Conservation (phyloP, 139 green algal genomes). For the Chlorella sp. region DNA sequence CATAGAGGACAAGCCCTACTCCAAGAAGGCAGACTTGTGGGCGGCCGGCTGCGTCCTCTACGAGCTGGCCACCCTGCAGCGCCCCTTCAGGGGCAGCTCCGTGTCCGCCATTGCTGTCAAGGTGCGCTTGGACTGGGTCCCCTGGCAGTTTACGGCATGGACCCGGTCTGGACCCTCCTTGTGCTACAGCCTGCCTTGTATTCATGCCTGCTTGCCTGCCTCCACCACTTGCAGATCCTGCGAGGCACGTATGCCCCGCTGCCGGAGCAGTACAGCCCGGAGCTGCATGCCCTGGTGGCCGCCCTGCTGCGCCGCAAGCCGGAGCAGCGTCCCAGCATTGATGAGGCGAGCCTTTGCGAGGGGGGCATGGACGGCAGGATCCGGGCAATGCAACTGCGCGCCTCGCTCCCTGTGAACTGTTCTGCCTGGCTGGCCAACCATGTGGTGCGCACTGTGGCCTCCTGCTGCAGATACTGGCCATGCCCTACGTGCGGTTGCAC, state of each 20-base stretch:
- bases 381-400: too few species aligned
- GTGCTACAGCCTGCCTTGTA: too few species aligned
- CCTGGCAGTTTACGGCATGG: too few species aligned
- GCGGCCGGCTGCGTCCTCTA: slow-evolving; percentile 88
- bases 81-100: slow-evolving; percentile 18
- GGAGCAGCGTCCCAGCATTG: slow-evolving; percentile 18
- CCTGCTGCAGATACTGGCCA: slow-evolving; percentile 7
- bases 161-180: too few species aligned
- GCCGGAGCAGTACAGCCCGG: slow-evolving; percentile 6
- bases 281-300: slow-evolving; percentile 28
- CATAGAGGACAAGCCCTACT: slow-evolving; percentile 72
- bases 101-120: slow-evolving; percentile 9
- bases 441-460: neutral
- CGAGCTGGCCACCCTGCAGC: slow-evolving; percentile 77
- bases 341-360: neutral
- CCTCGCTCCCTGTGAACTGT: too few species aligned
- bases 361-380: neutral
- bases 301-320: slow-evolving; percentile 21
- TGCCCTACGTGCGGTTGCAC: slow-evolving; percentile 12
- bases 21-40: slow-evolving; percentile 86
- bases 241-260: slow-evolving; percentile 22
- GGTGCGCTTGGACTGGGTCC: too few species aligned
- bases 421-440: neutral
- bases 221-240: neutral
- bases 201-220: too few species aligned